Conservation (phyloP, 257 asterid genomes). For the Nicotiana undulata region DNA sequence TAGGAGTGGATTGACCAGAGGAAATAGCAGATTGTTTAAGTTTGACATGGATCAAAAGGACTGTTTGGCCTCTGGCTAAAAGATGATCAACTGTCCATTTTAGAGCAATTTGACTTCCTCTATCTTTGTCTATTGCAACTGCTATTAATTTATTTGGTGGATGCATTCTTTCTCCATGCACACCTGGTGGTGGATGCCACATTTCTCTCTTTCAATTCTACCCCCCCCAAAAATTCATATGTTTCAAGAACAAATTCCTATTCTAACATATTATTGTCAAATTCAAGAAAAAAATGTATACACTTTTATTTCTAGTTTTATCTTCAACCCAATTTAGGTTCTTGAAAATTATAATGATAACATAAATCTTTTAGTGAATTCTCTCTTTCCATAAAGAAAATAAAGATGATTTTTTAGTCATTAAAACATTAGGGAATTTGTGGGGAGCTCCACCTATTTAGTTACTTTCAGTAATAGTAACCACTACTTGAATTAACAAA, state of each 20-base stretch:
- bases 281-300: not conserved
- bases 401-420: not conserved
- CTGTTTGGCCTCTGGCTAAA: slow-evolving; percentile 57
- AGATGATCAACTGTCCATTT: slow-evolving; percentile 73
- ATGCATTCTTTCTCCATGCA: not conserved
- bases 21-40: slow-evolving; percentile 26
- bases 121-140: slow-evolving; percentile 20
- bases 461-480: not conserved
- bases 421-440: not conserved
- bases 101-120: slow-evolving; percentile 20
- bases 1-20: slow-evolving; percentile 26
- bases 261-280: not conserved
- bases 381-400: not conserved
- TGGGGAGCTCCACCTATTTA: not conserved
- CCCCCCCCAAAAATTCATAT: not conserved
- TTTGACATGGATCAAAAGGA: slow-evolving; percentile 67
- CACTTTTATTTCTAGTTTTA: not conserved
- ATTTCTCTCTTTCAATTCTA: not conserved
- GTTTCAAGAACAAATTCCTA: not conserved
- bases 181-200: not conserved
- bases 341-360: not conserved
- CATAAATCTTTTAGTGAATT: not conserved
- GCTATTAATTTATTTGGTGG: slow-evolving; percentile 10
- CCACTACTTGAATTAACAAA: not conserved
- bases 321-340: not conserved